Evolutionary conservation across 2,329 filamentous ascomycete species (phyloP).

Genomic region (Phyllosticta citriasiana): DNA sequence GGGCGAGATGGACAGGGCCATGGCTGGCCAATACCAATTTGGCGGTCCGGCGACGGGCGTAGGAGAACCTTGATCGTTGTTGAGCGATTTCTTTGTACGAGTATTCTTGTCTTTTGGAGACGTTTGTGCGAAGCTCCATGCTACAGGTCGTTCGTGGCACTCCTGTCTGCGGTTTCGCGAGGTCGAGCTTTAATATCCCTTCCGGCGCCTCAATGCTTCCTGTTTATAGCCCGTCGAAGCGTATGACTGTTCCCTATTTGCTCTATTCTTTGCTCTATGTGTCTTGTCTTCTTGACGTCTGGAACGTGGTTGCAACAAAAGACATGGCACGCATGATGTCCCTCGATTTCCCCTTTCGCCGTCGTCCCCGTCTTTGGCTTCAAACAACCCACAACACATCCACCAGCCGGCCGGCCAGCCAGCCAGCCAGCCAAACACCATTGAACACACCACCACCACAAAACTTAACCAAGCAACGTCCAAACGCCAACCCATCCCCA

Average conservation of each 20-base stretch:
- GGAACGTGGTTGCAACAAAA: too few relatives aligned
- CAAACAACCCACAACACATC: neutral
- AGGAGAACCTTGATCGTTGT: neutral
- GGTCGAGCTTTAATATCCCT: too few relatives aligned
- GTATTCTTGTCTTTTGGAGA: neutral
- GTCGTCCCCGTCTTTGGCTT: neutral
- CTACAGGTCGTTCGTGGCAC: too few relatives aligned
- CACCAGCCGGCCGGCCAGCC: too few relatives aligned
- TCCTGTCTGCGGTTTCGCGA: too few relatives aligned
- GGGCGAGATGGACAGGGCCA: slow-evolving; percentile 12
- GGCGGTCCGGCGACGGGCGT: neutral
- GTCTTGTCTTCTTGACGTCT: neutral
- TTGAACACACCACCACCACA: too few relatives aligned
- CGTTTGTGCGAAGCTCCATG: neutral
- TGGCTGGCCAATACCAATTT: neutral
- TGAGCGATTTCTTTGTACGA: neutral
- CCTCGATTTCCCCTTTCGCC: neutral
- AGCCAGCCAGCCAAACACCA: neutral
- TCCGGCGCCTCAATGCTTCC: too few relatives aligned
- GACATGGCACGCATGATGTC: neutral
- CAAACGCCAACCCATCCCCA: too few relatives aligned
- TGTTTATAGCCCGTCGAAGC: too few relatives aligned
- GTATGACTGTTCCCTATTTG: neutral
- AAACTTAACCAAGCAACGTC: too few relatives aligned
- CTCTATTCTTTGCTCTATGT: neutral